phyloP scores from a whole-genome alignment of 78 protist genomes.

The Dictyostelium purpureum region DNA sequence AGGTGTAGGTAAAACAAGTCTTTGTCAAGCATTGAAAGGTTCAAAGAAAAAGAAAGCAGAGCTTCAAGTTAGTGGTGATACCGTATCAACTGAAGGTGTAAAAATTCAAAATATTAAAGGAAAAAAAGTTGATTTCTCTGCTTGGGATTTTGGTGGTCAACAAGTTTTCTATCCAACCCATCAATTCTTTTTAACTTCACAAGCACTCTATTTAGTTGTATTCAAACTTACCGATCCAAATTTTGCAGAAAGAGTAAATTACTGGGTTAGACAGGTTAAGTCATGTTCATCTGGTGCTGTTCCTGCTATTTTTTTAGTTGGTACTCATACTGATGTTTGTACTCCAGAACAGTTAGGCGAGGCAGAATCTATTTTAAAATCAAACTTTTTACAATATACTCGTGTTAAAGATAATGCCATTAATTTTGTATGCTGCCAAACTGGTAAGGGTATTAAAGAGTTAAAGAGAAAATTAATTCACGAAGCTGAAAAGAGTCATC shows the following conservation, averaged over 20 bases:
- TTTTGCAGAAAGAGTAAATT: conserved; percentile 72
- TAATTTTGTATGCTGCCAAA: conserved; percentile 42
- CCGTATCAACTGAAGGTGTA: conserved; percentile 72
- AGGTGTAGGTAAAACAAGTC: conserved; percentile 78
- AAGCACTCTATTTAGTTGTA: conserved; percentile 68
- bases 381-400: conserved; percentile 15
- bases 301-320: conserved; percentile 65
- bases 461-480: conserved; percentile 33
- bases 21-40: conserved; percentile 45
- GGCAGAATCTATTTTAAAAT: conserved; percentile 25
- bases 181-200: conserved; percentile 74
- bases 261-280: conserved; percentile 73
- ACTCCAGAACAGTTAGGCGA: conserved; percentile 53
- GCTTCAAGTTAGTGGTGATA: conserved; percentile 66
- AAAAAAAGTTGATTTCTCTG: conserved; percentile 44
- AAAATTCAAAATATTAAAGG: conserved; percentile 43
- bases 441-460: conserved; percentile 72
- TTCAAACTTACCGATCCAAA: conserved; percentile 61
- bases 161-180: conserved; percentile 78
- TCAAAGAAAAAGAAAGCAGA: conserved; percentile 56
- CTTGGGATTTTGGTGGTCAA: conserved; percentile 84
- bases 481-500: conserved; percentile 53
- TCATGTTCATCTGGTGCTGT: conserved; percentile 38
- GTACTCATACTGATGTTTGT: conserved; percentile 74
- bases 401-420: conserved; percentile 49